These are phyloP conservation scores for Beauveria asiatica DNA, from an alignment of 2,329 filamentous ascomycete genomes.

Conservation along the genomic window DNA sequence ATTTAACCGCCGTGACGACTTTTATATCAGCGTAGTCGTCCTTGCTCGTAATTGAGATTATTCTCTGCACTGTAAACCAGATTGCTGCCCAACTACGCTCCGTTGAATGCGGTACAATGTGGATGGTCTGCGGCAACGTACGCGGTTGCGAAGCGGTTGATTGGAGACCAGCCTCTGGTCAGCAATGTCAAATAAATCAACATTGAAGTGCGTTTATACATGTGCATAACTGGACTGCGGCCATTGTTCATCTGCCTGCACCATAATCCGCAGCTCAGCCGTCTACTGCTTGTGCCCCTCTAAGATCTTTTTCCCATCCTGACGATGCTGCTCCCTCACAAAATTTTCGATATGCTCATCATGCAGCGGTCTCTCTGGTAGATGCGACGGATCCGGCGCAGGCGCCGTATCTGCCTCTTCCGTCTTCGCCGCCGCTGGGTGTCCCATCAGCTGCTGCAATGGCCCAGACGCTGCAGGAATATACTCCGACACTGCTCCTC, in stretches of 20 bases:
- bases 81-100: no score
- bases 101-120: no score
- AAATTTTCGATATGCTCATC: constrained; percentile 45
- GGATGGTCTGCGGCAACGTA: no score
- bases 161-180: no score
- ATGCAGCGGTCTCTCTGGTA: constrained; percentile 36
- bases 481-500: constrained; percentile 30
- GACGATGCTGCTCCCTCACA: constrained; percentile 42
- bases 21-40: background rate
- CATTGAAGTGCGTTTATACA: no score
- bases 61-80: no score
- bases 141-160: no score
- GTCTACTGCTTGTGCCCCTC: constrained; percentile 11
- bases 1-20: constrained; percentile 24
- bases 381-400: constrained; percentile 20
- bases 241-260: no score
- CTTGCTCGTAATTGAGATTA: background rate
- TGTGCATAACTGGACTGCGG: no score
- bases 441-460: constrained; percentile 27
- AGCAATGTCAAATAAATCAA: no score
- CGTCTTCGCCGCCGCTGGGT: constrained; percentile 8
- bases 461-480: constrained; percentile 34
- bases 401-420: constrained; percentile 6
- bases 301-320: constrained; percentile 22
- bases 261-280: no score